Base-by-base conservation (phyloP, 495 filamentous ascomycete genomes). In the Cenococcum geophilum region DNA sequence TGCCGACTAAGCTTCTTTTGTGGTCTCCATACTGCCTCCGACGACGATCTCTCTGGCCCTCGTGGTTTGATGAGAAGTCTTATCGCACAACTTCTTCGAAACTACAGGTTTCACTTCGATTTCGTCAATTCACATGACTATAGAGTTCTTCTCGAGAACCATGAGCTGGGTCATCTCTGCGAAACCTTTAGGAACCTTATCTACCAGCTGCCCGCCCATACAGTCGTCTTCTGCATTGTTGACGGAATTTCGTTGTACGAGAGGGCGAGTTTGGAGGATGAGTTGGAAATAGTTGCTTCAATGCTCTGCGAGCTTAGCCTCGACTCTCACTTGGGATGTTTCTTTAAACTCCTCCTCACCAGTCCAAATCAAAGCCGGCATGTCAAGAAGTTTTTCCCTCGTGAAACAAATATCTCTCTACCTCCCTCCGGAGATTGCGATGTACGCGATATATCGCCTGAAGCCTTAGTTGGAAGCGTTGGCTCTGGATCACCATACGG, bases 271-370 rank as follows among this genome's bases (percentile, higher is more conserved):
- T 6, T 52, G 1, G 20, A 52, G 23, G 25, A 23, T 20, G 49
- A 52, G 5, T 23, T 52, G 10, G 16, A 32, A 0, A 23, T 18
- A 16, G 25, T 52, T 16, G 49, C 49, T 22, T 23, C 49, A 9
- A 52, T 16, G 4, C 25, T 52, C 49, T 8, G n/a, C 5, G 21
- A 25, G 4, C 49, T 52, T 16, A 16, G 49, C 21, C 20, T 25
- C 10, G 49, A 52, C 49, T 20, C 49, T 10, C 14, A 16, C 16
- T 25, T 52, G 8, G 49, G 49, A 32, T 52, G 49, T 20, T 52
- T 52, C 49, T 52, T 52, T 23, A 52, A 52, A 16, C 20, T 32
- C 21, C 49, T 52, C 22, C 21, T 52, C 49, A 52, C 49, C 14
- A 52, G 49, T 32, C 49, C 49, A 27, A 27, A 22, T 32, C 49